phyloP scores from a whole-genome alignment of 2,329 filamentous ascomycete species.

The Sporothrix protearum region DNA sequence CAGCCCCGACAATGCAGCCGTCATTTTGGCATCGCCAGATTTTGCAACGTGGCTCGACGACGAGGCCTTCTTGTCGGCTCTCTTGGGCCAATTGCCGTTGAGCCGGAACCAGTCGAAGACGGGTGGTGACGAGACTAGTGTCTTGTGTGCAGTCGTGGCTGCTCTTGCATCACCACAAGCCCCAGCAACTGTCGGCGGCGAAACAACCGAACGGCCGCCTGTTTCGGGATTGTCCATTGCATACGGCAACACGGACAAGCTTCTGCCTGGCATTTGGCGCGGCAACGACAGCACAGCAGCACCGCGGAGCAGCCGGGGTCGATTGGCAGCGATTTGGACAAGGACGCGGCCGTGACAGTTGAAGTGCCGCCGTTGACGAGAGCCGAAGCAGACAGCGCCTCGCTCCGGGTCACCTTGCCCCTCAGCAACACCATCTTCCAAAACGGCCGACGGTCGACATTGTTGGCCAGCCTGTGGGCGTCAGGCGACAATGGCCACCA shows the following conservation, averaged over 20 bases:
- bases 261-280: constrained; percentile 49
- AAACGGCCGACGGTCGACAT: constrained; percentile 60
- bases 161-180: constrained; percentile 42
- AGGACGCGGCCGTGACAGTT: constrained; percentile 43
- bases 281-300: neutral
- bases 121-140: constrained; percentile 35
- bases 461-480: constrained; percentile 47
- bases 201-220: constrained; percentile 23
- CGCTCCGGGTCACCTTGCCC: constrained; percentile 53
- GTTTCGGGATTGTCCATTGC: constrained; percentile 51
- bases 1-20: constrained; percentile 40
- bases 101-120: constrained; percentile 24
- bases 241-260: constrained; percentile 39
- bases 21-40: constrained; percentile 49
- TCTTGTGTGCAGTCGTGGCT: constrained; percentile 57
- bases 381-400: constrained; percentile 31
- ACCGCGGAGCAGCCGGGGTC: constrained; percentile 4
- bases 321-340: constrained; percentile 34
- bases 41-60: constrained; percentile 50
- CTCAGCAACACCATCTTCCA: constrained; percentile 76
- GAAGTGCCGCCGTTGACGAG: constrained; percentile 34
- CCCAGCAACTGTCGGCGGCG: neutral
- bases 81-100: constrained; percentile 31
- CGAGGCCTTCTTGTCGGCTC: constrained; percentile 36
- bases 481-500: constrained; percentile 25